phyloP scores from a whole-genome alignment of 495 filamentous ascomycete genomes.

The Penicillium canariense region DNA sequence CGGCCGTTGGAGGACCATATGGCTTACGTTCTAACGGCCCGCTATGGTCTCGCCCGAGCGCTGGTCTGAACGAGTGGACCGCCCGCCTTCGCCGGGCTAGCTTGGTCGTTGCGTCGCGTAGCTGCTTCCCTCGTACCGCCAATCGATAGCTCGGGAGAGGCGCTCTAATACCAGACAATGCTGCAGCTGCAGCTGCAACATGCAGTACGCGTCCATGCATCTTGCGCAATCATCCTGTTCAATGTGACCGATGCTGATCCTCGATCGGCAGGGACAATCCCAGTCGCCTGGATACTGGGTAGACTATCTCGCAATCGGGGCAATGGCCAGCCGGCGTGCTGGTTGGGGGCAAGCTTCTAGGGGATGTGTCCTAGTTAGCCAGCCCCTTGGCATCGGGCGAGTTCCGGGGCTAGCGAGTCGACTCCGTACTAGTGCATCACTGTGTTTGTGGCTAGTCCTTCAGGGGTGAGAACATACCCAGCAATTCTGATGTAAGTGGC shows the following conservation, averaged over 20 bases:
- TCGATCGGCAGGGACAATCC: slow-evolving; percentile 17
- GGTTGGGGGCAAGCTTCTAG: background rate
- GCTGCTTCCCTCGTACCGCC: background rate
- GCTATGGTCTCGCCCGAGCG: slow-evolving; percentile 16
- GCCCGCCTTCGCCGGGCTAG: background rate
- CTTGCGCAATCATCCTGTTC: background rate
- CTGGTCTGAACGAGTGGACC: background rate
- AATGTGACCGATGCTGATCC: background rate
- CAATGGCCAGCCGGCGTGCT: background rate
- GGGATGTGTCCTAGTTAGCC: background rate
- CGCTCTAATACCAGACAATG: no score
- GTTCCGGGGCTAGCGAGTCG: background rate
- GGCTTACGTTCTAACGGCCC: slow-evolving; percentile 13
- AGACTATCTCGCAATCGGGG: slow-evolving; percentile 10
- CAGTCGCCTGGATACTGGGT: slow-evolving; percentile 16
- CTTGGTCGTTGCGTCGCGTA: background rate
- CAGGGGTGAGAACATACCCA: background rate
- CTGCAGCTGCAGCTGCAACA: background rate
- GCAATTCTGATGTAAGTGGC: background rate
- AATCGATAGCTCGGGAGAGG: no score
- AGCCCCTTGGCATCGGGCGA: background rate
- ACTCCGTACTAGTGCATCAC: background rate
- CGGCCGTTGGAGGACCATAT: slow-evolving; percentile 23
- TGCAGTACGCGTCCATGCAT: background rate
- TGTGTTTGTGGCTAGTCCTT: background rate